phyloP scores from a whole-genome alignment of 139 green algal genomes.

The Chlamydomonas sp. region DNA sequence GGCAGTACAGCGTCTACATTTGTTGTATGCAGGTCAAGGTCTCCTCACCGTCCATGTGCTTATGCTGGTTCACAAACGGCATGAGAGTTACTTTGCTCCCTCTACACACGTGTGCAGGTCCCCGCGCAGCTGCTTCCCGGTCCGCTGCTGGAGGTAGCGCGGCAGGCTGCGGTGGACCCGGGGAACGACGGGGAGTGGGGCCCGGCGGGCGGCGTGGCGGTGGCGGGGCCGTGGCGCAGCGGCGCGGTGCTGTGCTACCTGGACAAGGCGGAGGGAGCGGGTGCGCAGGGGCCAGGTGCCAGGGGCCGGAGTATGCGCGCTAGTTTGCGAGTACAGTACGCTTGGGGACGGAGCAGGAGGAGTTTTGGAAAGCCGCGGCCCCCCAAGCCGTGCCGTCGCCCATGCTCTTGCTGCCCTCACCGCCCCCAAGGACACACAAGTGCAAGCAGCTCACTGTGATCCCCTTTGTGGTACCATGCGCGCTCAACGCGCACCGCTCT shows the following conservation, averaged over 20 bases:
- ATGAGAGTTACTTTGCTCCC: not conserved
- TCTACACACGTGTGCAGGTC: not conserved
- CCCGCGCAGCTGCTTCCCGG: not conserved
- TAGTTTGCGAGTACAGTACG: too few species aligned
- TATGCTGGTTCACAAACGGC: not conserved
- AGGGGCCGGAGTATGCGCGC: too few species aligned
- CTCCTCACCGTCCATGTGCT: too few species aligned
- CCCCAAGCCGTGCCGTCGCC: not conserved
- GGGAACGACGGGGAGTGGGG: constrained; percentile 2
- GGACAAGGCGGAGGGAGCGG: not conserved
- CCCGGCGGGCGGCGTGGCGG: not conserved
- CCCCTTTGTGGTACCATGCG: too few species aligned
- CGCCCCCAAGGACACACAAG: too few species aligned
- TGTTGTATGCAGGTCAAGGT: too few species aligned
- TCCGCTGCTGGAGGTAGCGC: not conserved
- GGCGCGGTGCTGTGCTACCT: constrained; percentile 21
- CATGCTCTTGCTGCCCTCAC: too few species aligned
- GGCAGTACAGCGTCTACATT: too few species aligned
- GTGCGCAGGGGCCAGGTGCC: not conserved
- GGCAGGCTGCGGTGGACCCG: not conserved
- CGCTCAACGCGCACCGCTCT: too few species aligned
- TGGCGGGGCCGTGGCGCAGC: not conserved
- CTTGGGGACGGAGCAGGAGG: not conserved
- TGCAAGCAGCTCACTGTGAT: too few species aligned
- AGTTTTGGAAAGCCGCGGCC: constrained; percentile 4